Base-by-base conservation (phyloP, 768 basidiomycete genomes). In the Astraeus odoratus region DNA sequence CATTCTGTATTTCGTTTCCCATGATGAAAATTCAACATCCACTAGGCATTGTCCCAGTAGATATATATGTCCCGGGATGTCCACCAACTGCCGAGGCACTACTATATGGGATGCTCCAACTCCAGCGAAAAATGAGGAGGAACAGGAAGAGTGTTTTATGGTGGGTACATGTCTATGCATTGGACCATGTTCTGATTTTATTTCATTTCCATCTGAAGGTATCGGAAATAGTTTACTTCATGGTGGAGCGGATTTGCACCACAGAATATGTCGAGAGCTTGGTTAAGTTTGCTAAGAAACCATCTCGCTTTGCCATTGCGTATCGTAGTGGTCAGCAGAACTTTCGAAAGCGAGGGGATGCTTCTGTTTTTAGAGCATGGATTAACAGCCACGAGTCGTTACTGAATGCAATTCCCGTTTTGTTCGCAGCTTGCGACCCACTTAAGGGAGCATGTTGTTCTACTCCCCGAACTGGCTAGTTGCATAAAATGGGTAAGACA, bases 1-100 rank as follows among this genome's bases (percentile, higher is more conserved):
- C 24, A n/a, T 25, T 40, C 12, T 42, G 2, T 38, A 25, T 33
- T 44, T 49, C 20, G 8, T 16, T 30, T 39, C 34, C 50, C 35
- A 44, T 36, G 42, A 37, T 36, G 48, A 61, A 46, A 44, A 12
- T 25, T 27, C 22, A 10, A 23, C 35, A n/a, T 26, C 29, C 30
- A 42, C 2, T 52, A 90, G 87, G 87, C 39, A 95, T 99, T 56
- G 94, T 99, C 5, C 96, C 96, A 3, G 94, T 99, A 36, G 95
- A 98, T 63, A 93, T 97, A 46, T 98, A 97, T 62, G 95, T 97
- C 6, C 95, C 94, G 19, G 95, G 94, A 0, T 96, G 93, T 65
- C 89, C 86, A 18, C 87, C 86, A 8, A 91, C 87, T 3, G 95
- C 96, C n/a, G 96, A 99, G 66, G 96, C 96, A 12, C 75, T 98